Conservation (phyloP, 2,329 filamentous ascomycete genomes). For the Endocalyx cinctus region DNA sequence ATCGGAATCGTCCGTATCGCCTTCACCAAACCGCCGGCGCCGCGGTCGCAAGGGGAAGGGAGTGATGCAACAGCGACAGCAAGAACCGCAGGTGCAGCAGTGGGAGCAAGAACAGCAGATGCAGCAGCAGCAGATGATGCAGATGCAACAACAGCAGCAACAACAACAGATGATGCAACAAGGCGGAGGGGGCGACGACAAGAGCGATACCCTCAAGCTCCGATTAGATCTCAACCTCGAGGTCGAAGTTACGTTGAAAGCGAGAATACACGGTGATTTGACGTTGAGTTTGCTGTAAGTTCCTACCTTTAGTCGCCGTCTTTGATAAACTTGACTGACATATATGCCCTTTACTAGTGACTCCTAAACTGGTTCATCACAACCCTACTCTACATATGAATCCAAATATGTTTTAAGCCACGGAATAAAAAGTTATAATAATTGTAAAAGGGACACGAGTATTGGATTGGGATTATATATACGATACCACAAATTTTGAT, state of each 20-base stretch:
- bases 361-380: no score
- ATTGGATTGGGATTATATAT: no score
- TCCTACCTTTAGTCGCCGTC: no score
- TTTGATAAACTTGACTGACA: no score
- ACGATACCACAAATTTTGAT: no score
- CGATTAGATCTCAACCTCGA: conserved; percentile 77
- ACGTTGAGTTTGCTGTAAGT: conserved; percentile 65
- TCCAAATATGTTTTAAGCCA: no score
- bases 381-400: no score
- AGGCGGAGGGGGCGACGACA: conserved; percentile 28
- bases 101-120: conserved; percentile 7
- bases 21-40: conserved; percentile 14
- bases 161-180: no score
- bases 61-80: conserved; percentile 6
- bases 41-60: conserved; percentile 12
- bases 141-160: conserved; percentile 14
- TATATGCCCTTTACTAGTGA: no score
- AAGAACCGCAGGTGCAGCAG: conserved; percentile 9
- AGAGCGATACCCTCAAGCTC: conserved; percentile 63
- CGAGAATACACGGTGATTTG: conserved; percentile 81
- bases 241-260: conserved; percentile 81
- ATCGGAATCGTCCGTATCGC: conserved; percentile 15
- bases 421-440: no score
- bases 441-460: no score
- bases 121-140: conserved; percentile 4